Conservation (phyloP, 1,284 basidiomycete species). For the Cryptococcus sp. region DNA sequence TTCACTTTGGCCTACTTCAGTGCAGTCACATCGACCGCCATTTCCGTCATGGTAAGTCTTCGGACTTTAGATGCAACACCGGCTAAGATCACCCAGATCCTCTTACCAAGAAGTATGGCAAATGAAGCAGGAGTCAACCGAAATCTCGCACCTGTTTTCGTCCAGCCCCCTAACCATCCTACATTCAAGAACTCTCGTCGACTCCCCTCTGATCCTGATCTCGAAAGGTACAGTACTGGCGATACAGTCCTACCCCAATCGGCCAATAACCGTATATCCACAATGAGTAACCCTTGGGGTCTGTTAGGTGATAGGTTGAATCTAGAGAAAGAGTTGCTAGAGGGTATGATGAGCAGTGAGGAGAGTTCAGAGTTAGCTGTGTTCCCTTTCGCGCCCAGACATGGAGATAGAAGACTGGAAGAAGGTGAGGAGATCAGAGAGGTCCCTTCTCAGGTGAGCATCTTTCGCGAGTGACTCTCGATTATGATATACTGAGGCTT, state of each 20-base stretch:
- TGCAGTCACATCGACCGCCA: constrained; percentile 24
- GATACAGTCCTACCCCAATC: constrained; percentile 1
- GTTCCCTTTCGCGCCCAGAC: constrained; percentile 21
- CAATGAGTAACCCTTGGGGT: constrained; percentile 4
- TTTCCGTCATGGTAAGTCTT: constrained; percentile 28
- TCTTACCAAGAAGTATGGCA: constrained; percentile 26
- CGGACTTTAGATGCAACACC: not conserved
- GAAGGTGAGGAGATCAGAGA: constrained; percentile 13
- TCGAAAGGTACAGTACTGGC: not conserved
- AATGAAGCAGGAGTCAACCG: constrained; percentile 9
- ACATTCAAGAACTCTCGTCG: not conserved
- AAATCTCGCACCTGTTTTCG: constrained; percentile 8
- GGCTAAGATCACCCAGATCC: constrained; percentile 16
- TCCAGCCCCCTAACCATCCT: not conserved
- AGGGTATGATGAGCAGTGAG: not conserved
- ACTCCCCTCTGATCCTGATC: not conserved
- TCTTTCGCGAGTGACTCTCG: not conserved
- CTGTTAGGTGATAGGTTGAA: constrained; percentile 2
- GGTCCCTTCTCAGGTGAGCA: constrained; percentile 12
- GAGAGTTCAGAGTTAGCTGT: not conserved
- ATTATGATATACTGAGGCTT: not conserved
- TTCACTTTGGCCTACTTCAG: constrained; percentile 19
- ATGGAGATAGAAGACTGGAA: constrained; percentile 13
- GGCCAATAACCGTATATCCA: constrained; percentile 30
- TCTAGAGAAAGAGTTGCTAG: no score